These are phyloP conservation scores for Salix brachista DNA, from an alignment of 345 rosid species.

Conservation along the genomic window DNA sequence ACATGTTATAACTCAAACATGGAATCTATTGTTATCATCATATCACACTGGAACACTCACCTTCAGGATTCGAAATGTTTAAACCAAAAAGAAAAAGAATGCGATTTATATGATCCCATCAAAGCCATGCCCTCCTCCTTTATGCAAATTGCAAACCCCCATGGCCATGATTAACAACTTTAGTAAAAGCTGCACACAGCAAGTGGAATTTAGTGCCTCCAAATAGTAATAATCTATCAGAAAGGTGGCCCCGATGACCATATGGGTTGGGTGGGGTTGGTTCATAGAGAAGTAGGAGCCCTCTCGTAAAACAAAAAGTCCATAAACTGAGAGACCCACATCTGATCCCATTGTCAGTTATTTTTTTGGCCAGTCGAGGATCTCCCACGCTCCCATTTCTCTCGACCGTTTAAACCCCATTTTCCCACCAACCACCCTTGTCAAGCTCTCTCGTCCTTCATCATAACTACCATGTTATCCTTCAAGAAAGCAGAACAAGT, in stretches of 20 bases:
- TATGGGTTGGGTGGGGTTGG: no score
- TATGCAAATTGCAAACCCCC: no score
- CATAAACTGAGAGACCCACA: conserved; percentile 1
- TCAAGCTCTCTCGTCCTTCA: not conserved
- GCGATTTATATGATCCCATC: not conserved
- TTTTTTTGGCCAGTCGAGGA: not conserved
- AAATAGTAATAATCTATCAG: not conserved
- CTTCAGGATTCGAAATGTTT: no score
- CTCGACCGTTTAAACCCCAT: conserved; percentile 48
- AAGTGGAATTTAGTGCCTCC: not conserved
- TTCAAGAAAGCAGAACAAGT: not conserved
- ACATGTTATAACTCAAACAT: no score
- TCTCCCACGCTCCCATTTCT: conserved; percentile 26
- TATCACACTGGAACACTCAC: no score
- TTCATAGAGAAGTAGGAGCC: not conserved
- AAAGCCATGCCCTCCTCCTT: no score
- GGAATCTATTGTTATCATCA: no score
- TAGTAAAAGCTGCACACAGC: not conserved
- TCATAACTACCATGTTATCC: not conserved
- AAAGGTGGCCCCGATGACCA: no score
- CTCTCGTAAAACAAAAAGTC: not conserved
- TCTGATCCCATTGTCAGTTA: conserved; percentile 4
- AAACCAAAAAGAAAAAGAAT: no score
- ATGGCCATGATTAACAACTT: not conserved
- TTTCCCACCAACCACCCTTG: conserved; percentile 31